A percentile compares a stretch with the other conserved stretches of the same genome.
These are phyloP conservation scores for Passalora sequoiae DNA, from an alignment of 2,329 filamentous ascomycete species.

Conservation along the genomic window DNA sequence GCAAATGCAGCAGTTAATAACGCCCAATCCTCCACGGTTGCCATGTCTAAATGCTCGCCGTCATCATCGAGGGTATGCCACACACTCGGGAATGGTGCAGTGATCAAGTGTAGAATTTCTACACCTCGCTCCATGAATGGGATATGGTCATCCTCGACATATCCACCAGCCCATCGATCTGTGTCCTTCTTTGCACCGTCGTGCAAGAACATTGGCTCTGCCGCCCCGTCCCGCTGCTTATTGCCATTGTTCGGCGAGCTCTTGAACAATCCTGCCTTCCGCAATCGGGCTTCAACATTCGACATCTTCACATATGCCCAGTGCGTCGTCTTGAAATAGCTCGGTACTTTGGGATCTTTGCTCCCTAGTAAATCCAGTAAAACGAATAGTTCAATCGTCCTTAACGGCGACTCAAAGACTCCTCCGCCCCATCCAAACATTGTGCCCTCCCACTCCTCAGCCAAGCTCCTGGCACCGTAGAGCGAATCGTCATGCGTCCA, in stretches of 20 bases:
- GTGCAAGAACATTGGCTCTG: slow-evolving; percentile 53
- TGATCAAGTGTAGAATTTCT: slow-evolving; percentile 83
- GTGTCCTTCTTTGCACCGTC: slow-evolving; percentile 53
- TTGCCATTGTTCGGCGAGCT: slow-evolving; percentile 51
- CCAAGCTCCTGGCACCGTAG: slow-evolving; percentile 76
- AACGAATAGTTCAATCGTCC: slow-evolving; percentile 80
- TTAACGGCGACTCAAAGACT: slow-evolving; percentile 63
- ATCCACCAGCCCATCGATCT: slow-evolving; percentile 48
- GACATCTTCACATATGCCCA: slow-evolving; percentile 85
- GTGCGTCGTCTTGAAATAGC: slow-evolving; percentile 84
- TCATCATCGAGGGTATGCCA: slow-evolving; percentile 88
- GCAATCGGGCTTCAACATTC: slow-evolving; percentile 66
- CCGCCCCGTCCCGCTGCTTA: slow-evolving; percentile 14
- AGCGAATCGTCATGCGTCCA: slow-evolving; percentile 82
- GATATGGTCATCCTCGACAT: slow-evolving; percentile 74
- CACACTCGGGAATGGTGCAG: slow-evolving; percentile 70
- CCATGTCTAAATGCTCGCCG: slow-evolving; percentile 73
- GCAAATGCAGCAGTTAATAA: slow-evolving; percentile 77
- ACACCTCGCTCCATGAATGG: slow-evolving; percentile 86
- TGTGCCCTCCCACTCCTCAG: slow-evolving; percentile 71
- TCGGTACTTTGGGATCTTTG: slow-evolving; percentile 64
- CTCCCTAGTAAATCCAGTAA: slow-evolving; percentile 84
- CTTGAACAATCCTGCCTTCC: slow-evolving; percentile 61
- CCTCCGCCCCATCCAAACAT: slow-evolving; percentile 62
- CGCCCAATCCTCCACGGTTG: slow-evolving; percentile 81